Conservation (phyloP, 495 filamentous ascomycete genomes). For the Daldinia decipiens region DNA sequence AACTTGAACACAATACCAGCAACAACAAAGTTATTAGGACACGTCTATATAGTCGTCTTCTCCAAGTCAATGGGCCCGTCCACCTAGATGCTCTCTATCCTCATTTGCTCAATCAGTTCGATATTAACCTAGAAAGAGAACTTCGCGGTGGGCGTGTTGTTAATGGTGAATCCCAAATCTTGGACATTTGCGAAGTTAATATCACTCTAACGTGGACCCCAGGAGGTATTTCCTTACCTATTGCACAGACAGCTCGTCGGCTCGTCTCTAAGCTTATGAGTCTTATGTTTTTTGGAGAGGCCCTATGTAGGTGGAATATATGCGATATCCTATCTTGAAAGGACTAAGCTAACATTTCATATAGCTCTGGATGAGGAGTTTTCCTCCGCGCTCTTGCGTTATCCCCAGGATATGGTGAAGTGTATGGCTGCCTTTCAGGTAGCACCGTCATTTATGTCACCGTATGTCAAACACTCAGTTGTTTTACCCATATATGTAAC, state of each 20-base stretch:
- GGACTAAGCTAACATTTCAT: background rate
- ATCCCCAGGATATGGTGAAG: constrained; percentile 3
- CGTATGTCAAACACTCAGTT: background rate
- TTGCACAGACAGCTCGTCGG: background rate
- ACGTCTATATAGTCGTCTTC: background rate
- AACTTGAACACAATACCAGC: background rate
- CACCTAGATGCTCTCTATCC: background rate
- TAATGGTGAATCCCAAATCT: background rate
- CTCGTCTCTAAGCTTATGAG: background rate
- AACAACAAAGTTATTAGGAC: background rate
- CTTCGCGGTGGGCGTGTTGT: background rate
- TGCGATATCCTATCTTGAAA: background rate
- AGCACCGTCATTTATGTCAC: background rate
- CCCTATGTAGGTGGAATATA: background rate
- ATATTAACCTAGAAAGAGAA: background rate
- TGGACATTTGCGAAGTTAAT: background rate
- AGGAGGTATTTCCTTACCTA: background rate
- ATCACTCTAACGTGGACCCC: background rate
- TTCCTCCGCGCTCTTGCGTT: background rate
- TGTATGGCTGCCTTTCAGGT: constrained; percentile 1
- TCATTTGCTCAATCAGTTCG: background rate
- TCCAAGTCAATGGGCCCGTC: background rate
- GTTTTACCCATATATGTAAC: background rate
- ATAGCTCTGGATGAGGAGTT: background rate
- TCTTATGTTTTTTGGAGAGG: background rate